Evolutionary conservation across 345 rosid species (phyloP), one percentile per base, ranked within the genome.

Genomic region (Salix suchowensis): DNA sequence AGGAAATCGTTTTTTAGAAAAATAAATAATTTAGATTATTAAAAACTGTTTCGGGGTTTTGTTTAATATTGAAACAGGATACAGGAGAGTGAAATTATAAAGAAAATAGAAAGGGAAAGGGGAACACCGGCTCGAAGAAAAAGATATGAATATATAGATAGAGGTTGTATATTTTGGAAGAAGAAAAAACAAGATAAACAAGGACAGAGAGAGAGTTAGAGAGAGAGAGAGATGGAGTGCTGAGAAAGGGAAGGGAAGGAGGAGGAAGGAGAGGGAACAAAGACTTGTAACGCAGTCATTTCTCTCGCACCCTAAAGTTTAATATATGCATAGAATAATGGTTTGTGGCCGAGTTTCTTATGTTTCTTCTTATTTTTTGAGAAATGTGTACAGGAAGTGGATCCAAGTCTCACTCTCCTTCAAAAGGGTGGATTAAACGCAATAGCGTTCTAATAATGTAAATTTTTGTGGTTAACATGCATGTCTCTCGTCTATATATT

Each of bases 31-130:
- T 58, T 60, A 74, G 74, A 70, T 26, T 71, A 76, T 79, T 77
- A 78, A 80, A 65, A 80, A 80, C 83, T 78, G 80, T 78, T 72
- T 72, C 54, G 73, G 73, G 73, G 77, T 81, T 78, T 80, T 65
- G 68, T 74, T 84, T 73, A 48, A 39, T 69, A 10, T 39, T 16
- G 40, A n/a, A 55, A 42, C 37, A 65, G 58, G 58, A 44, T n/a
- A 50, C 70, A 74, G 70, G 39, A 65, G 70, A 67, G 75, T 32
- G 65, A 78, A 72, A 71, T 58, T 70, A 80, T 48, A 82, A 61
- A 79, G 68, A 71, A 74, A 74, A 73, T 71, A 11, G 65, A 68
- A 71, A 74, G 60, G 66, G 67, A 67, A 73, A 72, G 74, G 68
- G 76, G 28, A 30, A 70, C 78, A 69, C 21, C 67, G 74, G 72